A percentile compares a stretch with the other conserved stretches of the same genome.
phyloP scores from a whole-genome alignment of 768 basidiomycete genomes.

The Holtermanniella nyarrowii region DNA sequence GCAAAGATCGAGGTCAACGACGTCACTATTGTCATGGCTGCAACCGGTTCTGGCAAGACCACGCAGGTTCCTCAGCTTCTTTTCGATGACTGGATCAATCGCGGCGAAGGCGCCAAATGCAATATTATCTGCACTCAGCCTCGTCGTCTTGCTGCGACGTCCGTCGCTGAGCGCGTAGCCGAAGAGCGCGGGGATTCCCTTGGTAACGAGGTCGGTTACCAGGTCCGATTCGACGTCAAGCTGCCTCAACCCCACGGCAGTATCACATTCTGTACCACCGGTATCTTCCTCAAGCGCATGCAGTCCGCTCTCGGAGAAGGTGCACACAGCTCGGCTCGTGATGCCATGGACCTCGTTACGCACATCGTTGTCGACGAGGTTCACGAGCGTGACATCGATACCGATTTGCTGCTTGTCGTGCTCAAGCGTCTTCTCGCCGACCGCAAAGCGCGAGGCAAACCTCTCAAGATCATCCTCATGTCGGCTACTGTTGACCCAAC shows the following conservation, averaged over 20 bases:
- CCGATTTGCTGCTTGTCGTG: slow-evolving; percentile 77
- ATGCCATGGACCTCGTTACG: slow-evolving; percentile 62
- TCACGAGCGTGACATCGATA: slow-evolving; percentile 90
- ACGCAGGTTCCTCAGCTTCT: slow-evolving; percentile 90
- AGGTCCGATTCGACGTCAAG: slow-evolving; percentile 80
- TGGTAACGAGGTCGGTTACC: slow-evolving; percentile 73
- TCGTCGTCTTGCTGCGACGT: slow-evolving; percentile 78
- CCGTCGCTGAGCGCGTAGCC: slow-evolving; percentile 80
- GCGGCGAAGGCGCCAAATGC: slow-evolving; percentile 69
- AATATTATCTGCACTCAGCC: slow-evolving; percentile 92
- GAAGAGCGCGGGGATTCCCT: slow-evolving; percentile 68
- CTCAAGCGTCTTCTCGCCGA: slow-evolving; percentile 71
- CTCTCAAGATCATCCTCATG: slow-evolving; percentile 84
- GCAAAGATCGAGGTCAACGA: slow-evolving; percentile 62
- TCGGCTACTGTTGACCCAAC: slow-evolving; percentile 89
- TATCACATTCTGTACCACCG: slow-evolving; percentile 87
- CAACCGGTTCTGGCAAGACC: slow-evolving; percentile 67
- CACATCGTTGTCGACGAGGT: slow-evolving; percentile 93
- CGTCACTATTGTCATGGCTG: slow-evolving; percentile 50
- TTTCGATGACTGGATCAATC: slow-evolving; percentile 68
- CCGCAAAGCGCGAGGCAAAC: slow-evolving; percentile 57
- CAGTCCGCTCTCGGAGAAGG: slow-evolving; percentile 56
- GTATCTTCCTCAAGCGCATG: slow-evolving; percentile 75
- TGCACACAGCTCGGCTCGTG: slow-evolving; percentile 33
- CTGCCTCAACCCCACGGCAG: slow-evolving; percentile 68